phyloP scores from a whole-genome alignment of 2,329 filamentous ascomycete species.

The Ophiostoma sp. region DNA sequence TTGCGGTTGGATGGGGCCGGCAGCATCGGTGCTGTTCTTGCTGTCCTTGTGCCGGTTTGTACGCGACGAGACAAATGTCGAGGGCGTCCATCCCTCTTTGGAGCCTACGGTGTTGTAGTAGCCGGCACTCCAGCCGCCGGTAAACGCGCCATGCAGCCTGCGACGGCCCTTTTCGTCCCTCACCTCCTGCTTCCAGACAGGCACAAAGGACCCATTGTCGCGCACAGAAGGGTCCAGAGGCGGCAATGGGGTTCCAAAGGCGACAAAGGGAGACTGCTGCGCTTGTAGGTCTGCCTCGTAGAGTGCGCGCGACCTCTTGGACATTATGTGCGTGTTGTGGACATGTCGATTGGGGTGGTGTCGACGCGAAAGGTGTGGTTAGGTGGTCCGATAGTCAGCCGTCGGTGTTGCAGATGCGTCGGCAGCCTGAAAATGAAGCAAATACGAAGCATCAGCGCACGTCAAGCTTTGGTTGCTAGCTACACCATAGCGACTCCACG shows the following conservation, averaged over 20 bases:
- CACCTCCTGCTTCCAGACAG: constrained; percentile 97
- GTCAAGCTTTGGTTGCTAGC: constrained; percentile 13
- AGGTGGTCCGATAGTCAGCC: no score
- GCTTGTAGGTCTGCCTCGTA: constrained; percentile 70
- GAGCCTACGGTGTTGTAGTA: constrained; percentile 98
- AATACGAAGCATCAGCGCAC: background rate
- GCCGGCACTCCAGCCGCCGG: constrained; percentile 94
- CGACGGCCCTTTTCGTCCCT: constrained; percentile 87
- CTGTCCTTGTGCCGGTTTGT: constrained; percentile 67
- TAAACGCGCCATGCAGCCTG: constrained; percentile 91
- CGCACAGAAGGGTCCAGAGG: constrained; percentile 67
- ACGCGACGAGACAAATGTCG: constrained; percentile 86
- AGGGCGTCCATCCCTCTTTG: constrained; percentile 95
- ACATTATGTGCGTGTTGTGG: constrained; percentile 46
- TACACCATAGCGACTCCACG: background rate
- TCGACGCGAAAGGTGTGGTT: no score
- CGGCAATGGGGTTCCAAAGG: constrained; percentile 81
- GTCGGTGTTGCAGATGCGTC: background rate
- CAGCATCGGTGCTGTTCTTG: constrained; percentile 35
- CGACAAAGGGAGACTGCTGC: constrained; percentile 65
- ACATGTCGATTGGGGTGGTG: constrained; percentile 10
- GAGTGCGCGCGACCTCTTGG: constrained; percentile 72
- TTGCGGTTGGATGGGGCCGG: constrained; percentile 35
- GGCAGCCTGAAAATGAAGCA: background rate
- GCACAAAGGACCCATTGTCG: constrained; percentile 88